Evolutionary conservation across 768 basidiomycete species (phyloP), one percentile per base, ranked within the genome.

Genomic region (Multifurca ochricompacta): DNA sequence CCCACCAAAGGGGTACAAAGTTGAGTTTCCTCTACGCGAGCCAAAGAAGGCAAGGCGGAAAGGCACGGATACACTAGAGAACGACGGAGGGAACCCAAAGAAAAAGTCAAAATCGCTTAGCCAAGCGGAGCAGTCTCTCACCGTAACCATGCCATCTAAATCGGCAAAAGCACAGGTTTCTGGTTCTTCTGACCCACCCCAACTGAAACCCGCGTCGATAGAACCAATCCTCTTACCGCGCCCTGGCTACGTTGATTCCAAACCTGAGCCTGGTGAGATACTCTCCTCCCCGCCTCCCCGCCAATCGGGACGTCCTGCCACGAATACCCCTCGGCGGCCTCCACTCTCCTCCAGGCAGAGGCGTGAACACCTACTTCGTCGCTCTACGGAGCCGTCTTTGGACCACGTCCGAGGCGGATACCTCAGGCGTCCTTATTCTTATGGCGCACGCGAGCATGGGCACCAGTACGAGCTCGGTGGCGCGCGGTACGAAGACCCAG

Each of bases 1-100:
- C 0, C 64, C 71, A 10, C 76, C 79, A 1, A 61, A 68, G 23
- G 74, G 69, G 13, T 77, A 80, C 44, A 56, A 56, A 54, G 59
- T 61, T 21, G 68, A 71, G 1, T 72, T 73, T 59, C 71, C 51
- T 23, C 37, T 50, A 1, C 55, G 55, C 31, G 49, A 56, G 23
- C 23, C 68, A 34, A 56, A 51, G 25, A 56, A 47, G 27, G 44
- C 37, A 31, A 49, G 43, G 47, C 69, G 68, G 49, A 64, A 30
- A 58, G 28, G 53, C 14, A 44, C 56, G 7, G 61, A 56, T 6
- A 25, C n/a, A 2, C 10, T 7, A 1, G 44, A 56, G 16, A 51
- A 44, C 30, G 48, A 51, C 10, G 28, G 30, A 13, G 37, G 35
- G 8, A 16, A 7, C 14, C 5, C 36, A 8, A 50, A 39, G 36